Conservation (phyloP, 768 basidiomycete species). For the Suillus subaureus region DNA sequence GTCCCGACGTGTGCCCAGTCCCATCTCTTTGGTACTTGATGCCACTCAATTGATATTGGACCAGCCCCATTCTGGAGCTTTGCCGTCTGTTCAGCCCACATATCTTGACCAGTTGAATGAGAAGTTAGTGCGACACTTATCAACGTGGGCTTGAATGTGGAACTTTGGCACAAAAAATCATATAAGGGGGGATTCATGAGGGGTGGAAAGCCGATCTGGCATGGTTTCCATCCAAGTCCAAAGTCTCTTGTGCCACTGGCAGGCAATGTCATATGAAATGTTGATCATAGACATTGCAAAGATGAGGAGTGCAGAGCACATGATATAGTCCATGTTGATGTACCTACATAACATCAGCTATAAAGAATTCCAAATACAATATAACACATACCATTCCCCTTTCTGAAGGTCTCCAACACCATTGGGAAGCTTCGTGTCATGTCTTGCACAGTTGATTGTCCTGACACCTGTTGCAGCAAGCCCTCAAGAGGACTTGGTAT, state of each 20-base stretch:
- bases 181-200: conserved; percentile 1
- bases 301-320: background rate
- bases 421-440: background rate
- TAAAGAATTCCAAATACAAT: background rate
- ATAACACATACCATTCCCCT: background rate
- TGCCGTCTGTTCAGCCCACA: no score
- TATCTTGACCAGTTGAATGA: no score
- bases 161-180: conserved; percentile 24
- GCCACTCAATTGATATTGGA: no score
- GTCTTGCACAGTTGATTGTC: conserved; percentile 9
- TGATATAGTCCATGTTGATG: conserved; percentile 17
- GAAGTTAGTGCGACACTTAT: conserved; percentile 17
- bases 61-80: no score
- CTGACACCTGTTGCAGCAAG: conserved; percentile 5
- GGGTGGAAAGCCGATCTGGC: background rate
- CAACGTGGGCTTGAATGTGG: conserved; percentile 20
- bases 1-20: no score
- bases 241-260: conserved; percentile 16
- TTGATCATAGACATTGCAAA: background rate
- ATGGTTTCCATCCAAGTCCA: background rate
- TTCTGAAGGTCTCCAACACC: conserved; percentile 3
- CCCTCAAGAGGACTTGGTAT: background rate
- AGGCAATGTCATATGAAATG: conserved; percentile 20
- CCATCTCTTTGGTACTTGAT: no score
- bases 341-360: background rate